Base-by-base conservation (phyloP, 1,284 basidiomycete species). In the Ustilago trichophora region DNA sequence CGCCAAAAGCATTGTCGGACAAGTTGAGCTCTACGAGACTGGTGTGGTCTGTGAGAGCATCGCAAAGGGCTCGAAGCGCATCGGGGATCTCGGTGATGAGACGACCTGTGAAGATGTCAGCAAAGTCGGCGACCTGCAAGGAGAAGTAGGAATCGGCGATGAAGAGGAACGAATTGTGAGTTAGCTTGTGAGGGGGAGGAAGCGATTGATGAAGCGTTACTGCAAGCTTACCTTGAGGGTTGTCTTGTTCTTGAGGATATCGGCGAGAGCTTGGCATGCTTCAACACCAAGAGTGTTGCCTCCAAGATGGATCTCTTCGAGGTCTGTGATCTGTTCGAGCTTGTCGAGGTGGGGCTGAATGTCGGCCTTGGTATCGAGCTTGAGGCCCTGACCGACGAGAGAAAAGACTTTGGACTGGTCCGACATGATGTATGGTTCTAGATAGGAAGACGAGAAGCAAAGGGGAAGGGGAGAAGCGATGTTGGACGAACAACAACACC, bases 21-120 rank as follows among this genome's bases (percentile, higher is more conserved):
- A 98, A 87, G 82, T 98, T 88, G 77, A 98, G 87, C 83, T 93
- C 91, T 45, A 91, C 85, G 27, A 98, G 89, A 9, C 88, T 87
- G 7, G 88, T 86, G 80, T 92, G 91, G 73, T 88, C 85, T 67
- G 88, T 88, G 55, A 98, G 87, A 13, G 92, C 88, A 76, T 92
- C 87, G 82, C 93, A 97, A 73, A 98, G 87, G 26, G 92, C 90
- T 32, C 88, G 87, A 37, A 98, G 88, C 3, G 95, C 91, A 72
- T 85, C 87, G 4, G 96, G 96, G 79, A 98, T 98, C 83, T 98
- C 95, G 62, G 88, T 87, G 84, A 98, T 98, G 72, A 97, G 87
- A 59, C 96, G 90, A 44, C 94, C 92, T 10, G 95, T 98, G 84
- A 98, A 98, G 83, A 98, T 95, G 84, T 98, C 96, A 41, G 93